A percentile compares a stretch with the other conserved stretches of the same genome.
phyloP scores from a whole-genome alignment of 352 stramenopile species.

The Peronosclerospora sorghi region DNA sequence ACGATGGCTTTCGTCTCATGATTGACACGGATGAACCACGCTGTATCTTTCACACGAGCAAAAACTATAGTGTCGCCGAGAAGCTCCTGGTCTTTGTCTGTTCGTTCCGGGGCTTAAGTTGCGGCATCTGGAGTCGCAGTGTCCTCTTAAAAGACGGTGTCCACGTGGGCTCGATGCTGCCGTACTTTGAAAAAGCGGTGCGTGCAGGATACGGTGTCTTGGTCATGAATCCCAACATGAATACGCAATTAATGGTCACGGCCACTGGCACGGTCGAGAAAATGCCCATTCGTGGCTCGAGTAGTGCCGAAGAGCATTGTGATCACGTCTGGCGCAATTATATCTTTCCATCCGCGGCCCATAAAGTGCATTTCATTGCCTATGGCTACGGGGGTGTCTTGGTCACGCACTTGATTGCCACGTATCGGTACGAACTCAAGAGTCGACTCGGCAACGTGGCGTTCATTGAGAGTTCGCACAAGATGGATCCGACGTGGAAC shows the following conservation, averaged over 20 bases:
- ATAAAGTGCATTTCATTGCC: constrained; percentile 85
- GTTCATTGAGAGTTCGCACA: constrained; percentile 82
- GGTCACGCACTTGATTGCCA: constrained; percentile 72
- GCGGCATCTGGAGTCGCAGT: constrained; percentile 83
- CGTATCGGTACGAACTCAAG: constrained; percentile 67
- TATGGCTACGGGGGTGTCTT: constrained; percentile 77
- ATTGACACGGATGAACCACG: constrained; percentile 64
- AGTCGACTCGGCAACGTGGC: constrained; percentile 77
- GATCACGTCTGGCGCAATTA: constrained; percentile 85
- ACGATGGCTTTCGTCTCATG: constrained; percentile 75
- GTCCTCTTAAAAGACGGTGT: constrained; percentile 80
- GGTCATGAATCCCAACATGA: constrained; percentile 88
- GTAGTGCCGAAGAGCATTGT: constrained; percentile 80
- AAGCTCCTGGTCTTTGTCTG: constrained; percentile 80
- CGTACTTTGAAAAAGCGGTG: constrained; percentile 73
- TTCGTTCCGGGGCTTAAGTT: constrained; percentile 62
- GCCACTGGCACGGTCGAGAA: constrained; percentile 49
- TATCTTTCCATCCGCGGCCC: constrained; percentile 61
- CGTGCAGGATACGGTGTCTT: constrained; percentile 70
- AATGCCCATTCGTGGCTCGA: constrained; percentile 69
- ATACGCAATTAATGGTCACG: constrained; percentile 72
- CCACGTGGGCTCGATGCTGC: constrained; percentile 82
- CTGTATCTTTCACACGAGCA: constrained; percentile 75
- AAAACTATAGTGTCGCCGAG: constrained; percentile 62
- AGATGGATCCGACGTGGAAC: constrained; percentile 62